Evolutionary conservation across 805 yeast species (phyloP).

Genomic region (Sungouiozyma intestinalis): DNA sequence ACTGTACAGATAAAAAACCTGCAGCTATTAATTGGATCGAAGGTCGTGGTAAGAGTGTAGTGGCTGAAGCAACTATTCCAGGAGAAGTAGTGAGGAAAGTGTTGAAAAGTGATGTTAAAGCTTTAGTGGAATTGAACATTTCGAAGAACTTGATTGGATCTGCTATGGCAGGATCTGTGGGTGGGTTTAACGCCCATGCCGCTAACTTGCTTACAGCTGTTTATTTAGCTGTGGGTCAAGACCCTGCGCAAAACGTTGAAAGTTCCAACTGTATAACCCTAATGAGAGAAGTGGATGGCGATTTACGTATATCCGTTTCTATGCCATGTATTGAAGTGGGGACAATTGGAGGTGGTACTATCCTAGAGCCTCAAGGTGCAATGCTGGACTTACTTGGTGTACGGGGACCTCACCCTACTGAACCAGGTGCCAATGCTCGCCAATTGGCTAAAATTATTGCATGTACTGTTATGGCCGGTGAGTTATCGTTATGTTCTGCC

Average conservation of each 20-base stretch:
- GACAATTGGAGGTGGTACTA: constrained; percentile 98
- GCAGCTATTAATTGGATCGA: constrained; percentile 99
- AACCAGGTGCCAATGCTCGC: constrained; percentile 91
- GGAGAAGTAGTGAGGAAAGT: constrained; percentile 69
- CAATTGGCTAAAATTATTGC: constrained; percentile 90
- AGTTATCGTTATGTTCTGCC: constrained; percentile 87
- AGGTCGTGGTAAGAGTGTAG: constrained; percentile 97
- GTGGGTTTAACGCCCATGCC: constrained; percentile 98
- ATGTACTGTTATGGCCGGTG: constrained; percentile 92
- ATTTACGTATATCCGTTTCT: constrained; percentile 85
- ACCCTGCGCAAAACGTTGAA: constrained; percentile 99
- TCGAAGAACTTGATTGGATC: constrained; percentile 89
- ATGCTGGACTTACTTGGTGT: constrained; percentile 93
- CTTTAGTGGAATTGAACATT: constrained; percentile 80
- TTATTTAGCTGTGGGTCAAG: constrained; percentile 93
- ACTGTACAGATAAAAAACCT: constrained; percentile 95
- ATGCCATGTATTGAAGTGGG: constrained; percentile 99
- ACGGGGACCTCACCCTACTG: constrained; percentile 88
- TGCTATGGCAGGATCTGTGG: constrained; percentile 97
- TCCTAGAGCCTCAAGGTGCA: constrained; percentile 92
- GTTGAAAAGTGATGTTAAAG: constrained; percentile 84
- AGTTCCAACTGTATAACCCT: constrained; percentile 94
- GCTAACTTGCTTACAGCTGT: constrained; percentile 94
- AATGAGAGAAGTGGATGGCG: constrained; percentile 80
- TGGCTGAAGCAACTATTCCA: constrained; percentile 91